Evolutionary conservation across 352 stramenopile genomes (phyloP).

Genomic region (Globisporangium heterothallicum): DNA sequence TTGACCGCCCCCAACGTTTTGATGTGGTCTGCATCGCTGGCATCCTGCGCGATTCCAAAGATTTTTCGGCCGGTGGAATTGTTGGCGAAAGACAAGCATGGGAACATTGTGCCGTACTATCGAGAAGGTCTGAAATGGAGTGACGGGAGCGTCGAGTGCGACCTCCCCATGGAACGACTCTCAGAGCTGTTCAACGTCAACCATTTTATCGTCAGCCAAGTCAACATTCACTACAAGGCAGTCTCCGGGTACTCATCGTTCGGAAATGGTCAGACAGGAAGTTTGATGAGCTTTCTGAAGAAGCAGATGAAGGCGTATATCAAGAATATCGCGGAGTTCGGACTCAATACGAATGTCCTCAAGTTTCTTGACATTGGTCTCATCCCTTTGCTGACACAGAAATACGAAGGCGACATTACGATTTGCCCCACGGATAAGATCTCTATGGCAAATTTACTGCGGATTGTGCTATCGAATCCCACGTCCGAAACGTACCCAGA

Average conservation of each 20-base stretch:
- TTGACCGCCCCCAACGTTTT: slow-evolving; percentile 97
- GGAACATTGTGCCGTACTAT: slow-evolving; percentile 78
- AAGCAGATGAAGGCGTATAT: slow-evolving; percentile 92
- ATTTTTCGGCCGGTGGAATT: slow-evolving; percentile 95
- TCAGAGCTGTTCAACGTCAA: slow-evolving; percentile 98
- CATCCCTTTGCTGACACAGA: slow-evolving; percentile 82
- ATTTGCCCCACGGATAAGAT: slow-evolving; percentile 93
- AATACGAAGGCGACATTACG: slow-evolving; percentile 98
- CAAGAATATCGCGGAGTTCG: slow-evolving; percentile 84
- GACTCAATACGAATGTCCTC: slow-evolving; percentile 78
- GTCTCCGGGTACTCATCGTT: slow-evolving; percentile 73
- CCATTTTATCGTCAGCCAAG: slow-evolving; percentile 98
- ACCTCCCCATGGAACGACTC: slow-evolving; percentile 96
- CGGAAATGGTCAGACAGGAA: slow-evolving; percentile 68
- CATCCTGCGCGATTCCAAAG: slow-evolving; percentile 92
- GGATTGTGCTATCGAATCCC: slow-evolving; percentile 82
- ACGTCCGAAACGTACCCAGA: slow-evolving; percentile 48
- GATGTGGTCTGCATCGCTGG: slow-evolving; percentile 96
- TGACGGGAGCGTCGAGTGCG: slow-evolving; percentile 91
- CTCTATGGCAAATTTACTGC: slow-evolving; percentile 67
- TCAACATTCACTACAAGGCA: slow-evolving; percentile 86
- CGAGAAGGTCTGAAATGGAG: slow-evolving; percentile 89
- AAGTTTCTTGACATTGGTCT: slow-evolving; percentile 80
- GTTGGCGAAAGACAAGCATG: slow-evolving; percentile 91
- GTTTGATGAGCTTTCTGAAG: slow-evolving; percentile 93